These are phyloP conservation scores for Colletotrichum chlorophyti DNA, from an alignment of 2,329 filamentous ascomycete species.

Conservation along the genomic window DNA sequence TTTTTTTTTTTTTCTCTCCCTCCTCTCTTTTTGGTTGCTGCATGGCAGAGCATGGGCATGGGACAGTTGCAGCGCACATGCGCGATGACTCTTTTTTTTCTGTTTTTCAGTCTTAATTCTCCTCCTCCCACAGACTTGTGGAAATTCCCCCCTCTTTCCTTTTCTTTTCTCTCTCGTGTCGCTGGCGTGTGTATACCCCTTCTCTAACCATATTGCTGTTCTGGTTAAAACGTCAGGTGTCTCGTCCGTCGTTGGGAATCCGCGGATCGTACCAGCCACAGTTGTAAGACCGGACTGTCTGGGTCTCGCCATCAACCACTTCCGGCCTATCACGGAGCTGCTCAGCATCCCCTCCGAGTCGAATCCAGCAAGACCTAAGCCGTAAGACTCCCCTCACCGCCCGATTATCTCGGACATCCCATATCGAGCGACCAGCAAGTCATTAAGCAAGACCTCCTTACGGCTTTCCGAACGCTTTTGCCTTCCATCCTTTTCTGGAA, in stretches of 20 bases:
- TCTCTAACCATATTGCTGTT: conserved; percentile 1
- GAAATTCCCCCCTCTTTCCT: not conserved
- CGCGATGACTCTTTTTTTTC: conserved; percentile 22
- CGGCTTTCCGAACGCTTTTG: not conserved
- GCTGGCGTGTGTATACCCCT: conserved; percentile 21
- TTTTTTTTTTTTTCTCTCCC: no score
- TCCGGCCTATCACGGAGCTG: conserved; percentile 19
- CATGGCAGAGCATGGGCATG: conserved; percentile 25
- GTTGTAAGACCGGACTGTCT: conserved; percentile 20
- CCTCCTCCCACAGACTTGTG: conserved; percentile 16
- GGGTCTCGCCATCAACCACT: conserved; percentile 6
- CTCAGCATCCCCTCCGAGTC: not conserved
- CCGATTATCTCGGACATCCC: conserved; percentile 13
- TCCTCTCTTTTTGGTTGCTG: no score
- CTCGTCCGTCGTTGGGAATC: conserved; percentile 3
- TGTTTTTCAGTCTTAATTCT: conserved; percentile 22
- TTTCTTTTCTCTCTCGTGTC: conserved; percentile 14
- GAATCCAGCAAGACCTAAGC: not conserved
- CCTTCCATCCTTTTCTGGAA: not conserved
- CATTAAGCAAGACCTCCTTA: not conserved
- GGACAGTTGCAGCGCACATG: conserved; percentile 26
- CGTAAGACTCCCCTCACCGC: not conserved
- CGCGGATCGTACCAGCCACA: conserved; percentile 14
- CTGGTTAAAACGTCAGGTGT: not conserved
- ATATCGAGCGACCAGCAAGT: not conserved